Percentiles rank a stretch among this genome's conserved stretches.
phyloP scores from a whole-genome alignment of 73 alveolate genomes.

The Blepharisma japonicum region DNA sequence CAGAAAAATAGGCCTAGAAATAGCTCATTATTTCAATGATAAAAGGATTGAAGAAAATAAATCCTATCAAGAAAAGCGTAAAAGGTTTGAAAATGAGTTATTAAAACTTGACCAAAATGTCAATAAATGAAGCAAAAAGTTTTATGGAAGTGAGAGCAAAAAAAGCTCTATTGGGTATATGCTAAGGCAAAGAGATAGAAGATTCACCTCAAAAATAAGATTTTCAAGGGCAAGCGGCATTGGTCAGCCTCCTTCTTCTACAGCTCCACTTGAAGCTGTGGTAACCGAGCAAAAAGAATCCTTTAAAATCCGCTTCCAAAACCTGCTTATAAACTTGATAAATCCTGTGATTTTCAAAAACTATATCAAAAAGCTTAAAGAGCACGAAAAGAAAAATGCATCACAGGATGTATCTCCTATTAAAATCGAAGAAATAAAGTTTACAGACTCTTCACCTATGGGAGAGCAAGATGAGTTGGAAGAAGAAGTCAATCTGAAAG shows the following conservation, averaged over 20 bases:
- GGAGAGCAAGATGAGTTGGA: neutral
- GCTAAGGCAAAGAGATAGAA: neutral
- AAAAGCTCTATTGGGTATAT: neutral
- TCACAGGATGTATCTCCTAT: neutral
- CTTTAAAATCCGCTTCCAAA: slow-evolving; percentile 2
- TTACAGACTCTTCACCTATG: no score
- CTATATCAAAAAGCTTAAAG: neutral
- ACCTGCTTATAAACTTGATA: neutral
- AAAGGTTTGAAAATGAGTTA: slow-evolving; percentile 24
- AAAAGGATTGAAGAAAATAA: slow-evolving; percentile 11
- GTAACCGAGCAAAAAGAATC: neutral
- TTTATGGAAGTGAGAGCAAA: neutral
- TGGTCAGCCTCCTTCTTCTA: neutral
- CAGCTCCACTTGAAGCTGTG: neutral
- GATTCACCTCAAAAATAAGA: neutral
- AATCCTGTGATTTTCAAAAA: slow-evolving; percentile 25
- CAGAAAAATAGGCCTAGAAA: neutral
- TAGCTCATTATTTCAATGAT: neutral
- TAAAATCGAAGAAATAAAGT: no score
- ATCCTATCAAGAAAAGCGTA: neutral
- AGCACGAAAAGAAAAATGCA: neutral
- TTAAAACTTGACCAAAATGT: neutral
- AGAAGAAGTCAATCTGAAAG: neutral
- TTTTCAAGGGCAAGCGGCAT: neutral
- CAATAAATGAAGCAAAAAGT: slow-evolving; percentile 12